These are phyloP conservation scores for Xylariaceae sp. DNA, from an alignment of 2,329 filamentous ascomycete genomes.

Conservation along the genomic window DNA sequence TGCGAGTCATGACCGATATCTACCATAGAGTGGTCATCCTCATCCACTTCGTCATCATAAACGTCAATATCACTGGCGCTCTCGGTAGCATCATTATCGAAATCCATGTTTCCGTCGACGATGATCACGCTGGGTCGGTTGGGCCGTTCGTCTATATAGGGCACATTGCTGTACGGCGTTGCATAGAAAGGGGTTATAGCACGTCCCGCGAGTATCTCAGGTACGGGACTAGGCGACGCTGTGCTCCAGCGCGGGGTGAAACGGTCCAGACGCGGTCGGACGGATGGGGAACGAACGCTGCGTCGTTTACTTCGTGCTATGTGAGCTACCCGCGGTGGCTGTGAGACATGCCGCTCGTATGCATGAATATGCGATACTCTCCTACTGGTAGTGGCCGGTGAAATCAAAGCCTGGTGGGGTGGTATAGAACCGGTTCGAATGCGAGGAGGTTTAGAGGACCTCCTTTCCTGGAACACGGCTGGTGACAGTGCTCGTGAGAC, in stretches of 20 bases:
- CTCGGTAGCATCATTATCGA: conserved; percentile 27
- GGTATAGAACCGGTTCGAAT: conserved; percentile 54
- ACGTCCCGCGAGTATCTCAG: conserved; percentile 34
- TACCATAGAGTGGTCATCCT: conserved; percentile 30
- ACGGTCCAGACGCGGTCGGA: conserved; percentile 27
- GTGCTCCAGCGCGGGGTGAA: conserved; percentile 54
- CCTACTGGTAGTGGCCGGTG: conserved; percentile 41
- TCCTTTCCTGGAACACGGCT: conserved; percentile 36
- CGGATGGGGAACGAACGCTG: conserved; percentile 56
- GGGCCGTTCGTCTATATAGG: conserved; percentile 41
- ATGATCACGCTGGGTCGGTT: conserved; percentile 29
- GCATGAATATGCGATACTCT: conserved; percentile 43
- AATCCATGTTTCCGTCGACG: conserved; percentile 30
- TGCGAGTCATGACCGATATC: conserved; percentile 29
- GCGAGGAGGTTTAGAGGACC: conserved; percentile 44
- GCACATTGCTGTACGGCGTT: conserved; percentile 65
- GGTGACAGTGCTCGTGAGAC: conserved; percentile 41
- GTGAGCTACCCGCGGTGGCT: conserved; percentile 25
- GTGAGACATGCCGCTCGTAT: conserved; percentile 38
- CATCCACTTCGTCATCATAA: conserved; percentile 33
- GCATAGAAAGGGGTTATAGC: conserved; percentile 62
- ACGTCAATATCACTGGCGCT: conserved; percentile 38
- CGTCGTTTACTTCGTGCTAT: conserved; percentile 39
- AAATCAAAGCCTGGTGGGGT: conserved; percentile 37
- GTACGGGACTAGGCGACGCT: conserved; percentile 43